Evolutionary conservation across 208 protist genomes (phyloP), one percentile per base, ranked within the genome.

Genomic region (Acanthamoeba rhysodes): DNA sequence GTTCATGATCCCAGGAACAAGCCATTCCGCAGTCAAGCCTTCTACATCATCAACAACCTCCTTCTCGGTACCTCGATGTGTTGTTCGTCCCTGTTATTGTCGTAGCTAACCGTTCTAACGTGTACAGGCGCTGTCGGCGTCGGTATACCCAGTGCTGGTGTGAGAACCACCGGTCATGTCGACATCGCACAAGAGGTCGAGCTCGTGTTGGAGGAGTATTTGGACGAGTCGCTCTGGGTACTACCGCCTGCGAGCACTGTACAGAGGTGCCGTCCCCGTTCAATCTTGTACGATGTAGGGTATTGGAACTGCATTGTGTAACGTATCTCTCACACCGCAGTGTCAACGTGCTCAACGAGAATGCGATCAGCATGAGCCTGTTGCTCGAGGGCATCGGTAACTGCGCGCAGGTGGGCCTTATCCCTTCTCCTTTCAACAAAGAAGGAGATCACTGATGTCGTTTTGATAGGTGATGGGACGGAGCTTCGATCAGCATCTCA

Each of bases 131-230:
- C 78, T 32, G 78, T 34, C 22, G 78, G 78, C 29, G 45, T 85
- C 20, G 78, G 78, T 8, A 2, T 85, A 12, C 24, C 45, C 29
- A 41, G 57, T 24, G 14, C 37, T 20, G 72, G 57, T 24, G 32
- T 7, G 45, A 45, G n/a, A 9, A 84, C 24, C 34, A 7, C 78
- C 27, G 34, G 64, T 22, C n/a, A 24, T 27, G 74, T 50, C 18
- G 32, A 48, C 14, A 9, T 82, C 18, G 4, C 59, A 7, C 85
- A 92, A 53, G 64, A 92, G 12, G 37, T 92, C 34, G 85, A 64
- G 85, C 85, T 92, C 37, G 34, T 92, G n/a, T 48, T 92, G n/a
- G 85, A 92, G 7, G 85, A 92, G 34, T 92, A 92, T 53, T 24
- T 92, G 22, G 45, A 72, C 64, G 85, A 41, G 9, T 55, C 85